phyloP scores from a whole-genome alignment of 129 eudicot species.

The Daucus carota region DNA sequence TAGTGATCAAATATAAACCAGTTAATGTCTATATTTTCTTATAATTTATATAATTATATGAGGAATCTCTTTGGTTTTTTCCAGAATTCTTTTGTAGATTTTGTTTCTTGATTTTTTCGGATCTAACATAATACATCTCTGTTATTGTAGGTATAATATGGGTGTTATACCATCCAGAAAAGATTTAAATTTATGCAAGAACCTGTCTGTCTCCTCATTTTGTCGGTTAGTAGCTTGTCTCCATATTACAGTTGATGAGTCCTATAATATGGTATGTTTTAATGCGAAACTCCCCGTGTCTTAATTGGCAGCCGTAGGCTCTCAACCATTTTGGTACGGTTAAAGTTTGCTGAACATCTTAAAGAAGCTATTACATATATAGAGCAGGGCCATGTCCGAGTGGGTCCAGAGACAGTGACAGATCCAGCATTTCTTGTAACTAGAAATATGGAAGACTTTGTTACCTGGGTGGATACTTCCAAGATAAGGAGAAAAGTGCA shows the following conservation, averaged over 20 bases:
- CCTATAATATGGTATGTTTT: background rate
- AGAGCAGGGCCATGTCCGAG: slow-evolving; percentile 94
- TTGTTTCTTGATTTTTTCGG: background rate
- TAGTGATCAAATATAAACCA: too few relatives aligned
- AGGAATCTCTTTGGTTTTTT: background rate
- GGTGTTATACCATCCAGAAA: slow-evolving; percentile 82
- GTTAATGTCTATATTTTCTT: background rate
- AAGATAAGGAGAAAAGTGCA: slow-evolving; percentile 81
- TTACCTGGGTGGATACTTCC: slow-evolving; percentile 95
- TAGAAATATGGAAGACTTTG: slow-evolving; percentile 88
- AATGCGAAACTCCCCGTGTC: background rate
- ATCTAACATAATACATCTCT: background rate
- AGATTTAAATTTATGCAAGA: slow-evolving; percentile 77
- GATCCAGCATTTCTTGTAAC: slow-evolving; percentile 92
- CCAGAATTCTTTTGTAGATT: background rate
- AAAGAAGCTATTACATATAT: slow-evolving; percentile 83
- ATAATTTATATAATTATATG: background rate
- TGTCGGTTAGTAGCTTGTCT: slow-evolving; percentile 56
- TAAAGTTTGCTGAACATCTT: slow-evolving; percentile 74
- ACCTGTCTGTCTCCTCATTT: slow-evolving; percentile 67
- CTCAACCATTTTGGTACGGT: slow-evolving; percentile 50
- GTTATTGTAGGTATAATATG: slow-evolving; percentile 67
- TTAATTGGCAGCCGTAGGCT: slow-evolving; percentile 63
- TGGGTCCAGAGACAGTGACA: slow-evolving; percentile 82
- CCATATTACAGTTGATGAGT: background rate